Conservation (phyloP, 768 basidiomycete species). For the Trichaptum fuscoviolaceum region DNA sequence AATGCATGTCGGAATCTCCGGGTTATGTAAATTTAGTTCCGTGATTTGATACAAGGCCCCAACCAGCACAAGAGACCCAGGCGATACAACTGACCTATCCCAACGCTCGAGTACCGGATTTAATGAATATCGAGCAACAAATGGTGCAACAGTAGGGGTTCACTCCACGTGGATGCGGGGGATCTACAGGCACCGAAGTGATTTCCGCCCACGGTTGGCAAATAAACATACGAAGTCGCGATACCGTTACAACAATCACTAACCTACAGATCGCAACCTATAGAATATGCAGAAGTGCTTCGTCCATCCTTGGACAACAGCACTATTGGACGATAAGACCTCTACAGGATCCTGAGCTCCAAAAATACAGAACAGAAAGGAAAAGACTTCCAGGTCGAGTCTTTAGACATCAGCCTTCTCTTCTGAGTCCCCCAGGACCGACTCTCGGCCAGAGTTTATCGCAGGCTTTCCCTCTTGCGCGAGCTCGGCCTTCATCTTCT, state of each 20-base stretch:
- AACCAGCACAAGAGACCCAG: no score
- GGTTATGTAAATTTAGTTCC: no score
- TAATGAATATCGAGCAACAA: neutral
- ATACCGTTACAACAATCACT: neutral
- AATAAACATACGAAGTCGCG: neutral
- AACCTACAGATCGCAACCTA: neutral
- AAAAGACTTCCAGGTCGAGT: neutral
- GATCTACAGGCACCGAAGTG: neutral
- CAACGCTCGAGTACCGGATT: neutral
- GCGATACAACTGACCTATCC: no score
- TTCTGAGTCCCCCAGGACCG: neutral
- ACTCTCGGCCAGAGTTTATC: neutral
- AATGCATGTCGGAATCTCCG: no score
- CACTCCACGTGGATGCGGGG: neutral
- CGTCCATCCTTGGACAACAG: neutral
- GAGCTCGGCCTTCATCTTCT: constrained; percentile 27
- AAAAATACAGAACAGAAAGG: neutral
- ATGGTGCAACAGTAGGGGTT: neutral
- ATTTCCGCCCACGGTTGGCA: no score
- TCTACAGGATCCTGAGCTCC: neutral
- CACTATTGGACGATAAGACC: neutral
- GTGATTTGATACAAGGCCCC: no score
- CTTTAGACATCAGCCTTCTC: neutral
- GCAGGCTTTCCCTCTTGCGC: neutral
- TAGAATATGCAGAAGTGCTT: neutral